Evolutionary conservation across 2,329 filamentous ascomycete genomes (phyloP).

Genomic region (Pseudomassariella vexata): DNA sequence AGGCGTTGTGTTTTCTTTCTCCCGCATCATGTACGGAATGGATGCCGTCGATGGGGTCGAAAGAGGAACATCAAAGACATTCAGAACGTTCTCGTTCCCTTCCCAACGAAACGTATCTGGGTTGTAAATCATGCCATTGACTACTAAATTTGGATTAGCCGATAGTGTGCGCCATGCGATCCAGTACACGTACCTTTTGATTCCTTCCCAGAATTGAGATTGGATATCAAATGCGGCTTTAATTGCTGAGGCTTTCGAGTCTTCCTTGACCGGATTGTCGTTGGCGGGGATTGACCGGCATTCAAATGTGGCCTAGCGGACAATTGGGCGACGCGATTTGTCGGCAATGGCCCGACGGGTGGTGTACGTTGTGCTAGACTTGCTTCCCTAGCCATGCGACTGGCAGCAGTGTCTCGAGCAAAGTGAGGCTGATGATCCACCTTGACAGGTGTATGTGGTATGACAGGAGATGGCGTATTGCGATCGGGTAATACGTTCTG

Average conservation of each 20-base stretch:
- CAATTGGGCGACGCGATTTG: slow-evolving; percentile 49
- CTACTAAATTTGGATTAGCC: slow-evolving; percentile 41
- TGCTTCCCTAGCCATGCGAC: slow-evolving; percentile 59
- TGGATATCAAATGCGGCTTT: slow-evolving; percentile 86
- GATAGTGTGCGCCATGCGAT: slow-evolving; percentile 2
- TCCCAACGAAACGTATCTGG: slow-evolving; percentile 85
- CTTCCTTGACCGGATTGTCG: slow-evolving; percentile 47
- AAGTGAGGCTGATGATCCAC: slow-evolving; percentile 54
- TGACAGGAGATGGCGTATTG: slow-evolving; percentile 45
- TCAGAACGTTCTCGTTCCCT: slow-evolving; percentile 84
- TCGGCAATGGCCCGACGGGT: slow-evolving; percentile 47
- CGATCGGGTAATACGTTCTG: slow-evolving; percentile 51
- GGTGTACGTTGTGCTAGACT: slow-evolving; percentile 54
- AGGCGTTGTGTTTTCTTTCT: slow-evolving; percentile 55
- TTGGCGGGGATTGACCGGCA: slow-evolving; percentile 34
- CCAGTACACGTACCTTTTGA: slow-evolving; percentile 63
- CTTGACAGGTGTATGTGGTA: slow-evolving; percentile 52
- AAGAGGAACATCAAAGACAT: slow-evolving; percentile 65
- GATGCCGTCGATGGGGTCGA: slow-evolving; percentile 49
- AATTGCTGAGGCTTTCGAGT: slow-evolving; percentile 49
- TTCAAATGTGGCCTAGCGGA: slow-evolving; percentile 43
- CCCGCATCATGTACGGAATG: slow-evolving; percentile 37
- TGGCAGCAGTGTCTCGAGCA: slow-evolving; percentile 60
- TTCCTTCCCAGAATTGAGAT: slow-evolving; percentile 67
- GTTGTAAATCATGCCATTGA: slow-evolving; percentile 97